Conservation (phyloP, 202 grass and related monocot genomes). For the Dendrocalamus latiflorus region DNA sequence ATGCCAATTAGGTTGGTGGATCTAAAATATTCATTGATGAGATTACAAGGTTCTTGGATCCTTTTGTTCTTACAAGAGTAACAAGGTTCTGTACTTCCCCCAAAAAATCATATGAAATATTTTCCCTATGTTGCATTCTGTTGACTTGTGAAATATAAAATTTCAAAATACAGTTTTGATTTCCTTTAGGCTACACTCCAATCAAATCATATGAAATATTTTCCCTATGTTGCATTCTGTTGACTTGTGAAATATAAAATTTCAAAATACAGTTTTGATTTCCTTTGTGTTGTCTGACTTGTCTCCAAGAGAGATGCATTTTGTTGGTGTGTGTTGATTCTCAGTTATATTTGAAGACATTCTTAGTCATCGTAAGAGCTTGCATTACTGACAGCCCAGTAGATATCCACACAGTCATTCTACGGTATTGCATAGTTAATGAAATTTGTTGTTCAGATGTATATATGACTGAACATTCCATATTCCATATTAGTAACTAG, state of each 20-base stretch:
- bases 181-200: neutral
- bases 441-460: neutral
- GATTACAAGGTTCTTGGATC: neutral
- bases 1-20: neutral
- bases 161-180: neutral
- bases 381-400: too few relatives aligned
- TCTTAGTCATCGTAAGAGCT: too few relatives aligned
- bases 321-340: too few relatives aligned
- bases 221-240: too few relatives aligned
- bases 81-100: neutral
- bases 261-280: too few relatives aligned
- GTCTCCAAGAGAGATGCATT: neutral
- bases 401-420: too few relatives aligned
- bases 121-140: neutral
- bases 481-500: neutral
- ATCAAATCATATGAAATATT: neutral
- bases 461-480: neutral
- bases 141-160: neutral
- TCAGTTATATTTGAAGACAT: too few relatives aligned
- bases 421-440: neutral
- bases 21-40: neutral
- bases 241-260: too few relatives aligned
- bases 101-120: too few relatives aligned
- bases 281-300: neutral
- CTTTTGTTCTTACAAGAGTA: neutral